Percentiles rank a stretch among this genome's conserved stretches.
These are phyloP conservation scores for Fusarium setosum DNA, from an alignment of 2,329 filamentous ascomycete genomes.

Conservation along the genomic window DNA sequence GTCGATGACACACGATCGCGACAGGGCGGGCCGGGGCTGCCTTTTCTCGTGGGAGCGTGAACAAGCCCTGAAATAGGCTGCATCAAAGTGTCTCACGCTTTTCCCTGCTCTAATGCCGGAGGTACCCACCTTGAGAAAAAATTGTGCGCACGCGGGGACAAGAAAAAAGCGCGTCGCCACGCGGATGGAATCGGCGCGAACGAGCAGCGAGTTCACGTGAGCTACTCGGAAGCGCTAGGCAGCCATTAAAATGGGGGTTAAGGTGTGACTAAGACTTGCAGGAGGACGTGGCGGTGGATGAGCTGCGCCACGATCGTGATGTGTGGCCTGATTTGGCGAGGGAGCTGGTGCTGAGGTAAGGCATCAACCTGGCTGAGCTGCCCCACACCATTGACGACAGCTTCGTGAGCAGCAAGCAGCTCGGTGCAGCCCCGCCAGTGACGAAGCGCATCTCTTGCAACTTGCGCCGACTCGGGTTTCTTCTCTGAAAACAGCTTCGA, in stretches of 20 bases:
- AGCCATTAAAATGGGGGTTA: slow-evolving; percentile 35
- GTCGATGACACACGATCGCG: slow-evolving; percentile 36
- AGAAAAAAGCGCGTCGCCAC: slow-evolving; percentile 36
- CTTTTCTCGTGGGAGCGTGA: slow-evolving; percentile 30
- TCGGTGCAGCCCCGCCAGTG: slow-evolving; percentile 45
- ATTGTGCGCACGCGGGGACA: slow-evolving; percentile 27
- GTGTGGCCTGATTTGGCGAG: slow-evolving; percentile 30
- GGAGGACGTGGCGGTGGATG: slow-evolving; percentile 21
- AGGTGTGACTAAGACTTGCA: slow-evolving; percentile 21
- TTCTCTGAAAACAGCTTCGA: slow-evolving; percentile 26
- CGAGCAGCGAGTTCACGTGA: slow-evolving; percentile 52
- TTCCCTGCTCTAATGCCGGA: slow-evolving; percentile 18
- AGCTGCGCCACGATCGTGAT: slow-evolving; percentile 29
- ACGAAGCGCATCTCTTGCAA: slow-evolving; percentile 41
- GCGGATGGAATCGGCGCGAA: slow-evolving; percentile 45
- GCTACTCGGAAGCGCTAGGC: slow-evolving; percentile 39
- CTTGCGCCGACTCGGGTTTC: slow-evolving; percentile 34
- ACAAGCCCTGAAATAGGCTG: slow-evolving; percentile 19
- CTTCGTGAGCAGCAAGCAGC: slow-evolving; percentile 42
- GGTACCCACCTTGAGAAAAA: slow-evolving; percentile 11
- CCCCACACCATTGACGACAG: slow-evolving; percentile 49
- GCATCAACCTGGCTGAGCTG: slow-evolving; percentile 34
- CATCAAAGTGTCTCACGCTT: slow-evolving; percentile 20
- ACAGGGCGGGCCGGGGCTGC: slow-evolving; percentile 22
- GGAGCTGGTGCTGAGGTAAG: slow-evolving; percentile 20